These are phyloP conservation scores for Begonia fuchsioides DNA, from an alignment of 306 rosid genomes.

Conservation along the genomic window DNA sequence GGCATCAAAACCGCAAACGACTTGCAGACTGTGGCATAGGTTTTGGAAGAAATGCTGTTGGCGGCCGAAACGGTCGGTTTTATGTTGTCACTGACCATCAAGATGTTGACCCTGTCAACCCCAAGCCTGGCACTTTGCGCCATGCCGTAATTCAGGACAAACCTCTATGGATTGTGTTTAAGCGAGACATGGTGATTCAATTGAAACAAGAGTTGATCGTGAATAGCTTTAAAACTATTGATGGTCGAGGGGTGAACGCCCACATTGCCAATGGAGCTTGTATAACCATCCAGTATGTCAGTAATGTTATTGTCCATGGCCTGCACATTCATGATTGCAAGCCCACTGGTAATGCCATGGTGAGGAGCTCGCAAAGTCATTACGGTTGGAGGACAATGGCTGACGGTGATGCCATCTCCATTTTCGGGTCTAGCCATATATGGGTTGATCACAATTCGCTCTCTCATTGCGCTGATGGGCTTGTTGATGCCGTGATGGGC, in stretches of 20 bases:
- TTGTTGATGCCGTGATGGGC: conserved; percentile 96
- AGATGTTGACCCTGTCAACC: conserved; percentile 86
- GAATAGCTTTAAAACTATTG: conserved; percentile 97
- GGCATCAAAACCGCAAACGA: conserved; percentile 87
- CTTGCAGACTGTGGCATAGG: conserved; percentile 99
- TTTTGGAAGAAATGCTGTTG: conserved; percentile 86
- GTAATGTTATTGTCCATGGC: conserved; percentile 83
- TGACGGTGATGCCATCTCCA: conserved; percentile 89
- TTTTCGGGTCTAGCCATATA: conserved; percentile 85
- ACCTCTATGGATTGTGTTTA: conserved; percentile 94
- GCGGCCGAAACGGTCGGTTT: conserved; percentile 92
- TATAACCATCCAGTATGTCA: conserved; percentile 72
- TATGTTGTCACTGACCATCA: conserved; percentile 80
- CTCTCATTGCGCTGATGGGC: conserved; percentile 96
- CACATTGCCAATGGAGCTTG: conserved; percentile 95
- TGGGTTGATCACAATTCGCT: conserved; percentile 97
- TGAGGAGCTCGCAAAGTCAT: conserved; percentile 84
- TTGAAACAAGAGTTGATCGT: conserved; percentile 85
- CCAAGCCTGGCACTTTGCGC: conserved; percentile 80
- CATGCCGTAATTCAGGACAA: conserved; percentile 80
- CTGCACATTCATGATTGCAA: conserved; percentile 93
- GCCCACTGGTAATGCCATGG: conserved; percentile 98
- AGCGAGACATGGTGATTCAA: conserved; percentile 94
- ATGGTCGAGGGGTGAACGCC: conserved; percentile 87
- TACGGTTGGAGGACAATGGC: conserved; percentile 99